Base-by-base conservation (phyloP, 2,329 filamentous ascomycete species). In the Alternaria burnsii region DNA sequence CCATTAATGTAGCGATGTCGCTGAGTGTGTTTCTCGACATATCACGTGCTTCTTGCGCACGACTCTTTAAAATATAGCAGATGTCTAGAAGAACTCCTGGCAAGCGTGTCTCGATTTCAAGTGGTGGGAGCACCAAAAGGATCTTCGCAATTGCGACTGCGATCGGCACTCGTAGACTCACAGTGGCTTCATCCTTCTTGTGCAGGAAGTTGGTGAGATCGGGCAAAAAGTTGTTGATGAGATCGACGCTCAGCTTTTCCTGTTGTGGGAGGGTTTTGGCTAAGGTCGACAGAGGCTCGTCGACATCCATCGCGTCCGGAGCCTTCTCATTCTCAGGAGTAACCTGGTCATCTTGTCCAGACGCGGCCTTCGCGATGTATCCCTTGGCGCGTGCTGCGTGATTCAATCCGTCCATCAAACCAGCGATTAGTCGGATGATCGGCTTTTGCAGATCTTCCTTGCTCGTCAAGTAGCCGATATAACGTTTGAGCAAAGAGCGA, bases 161-260 rank as follows among this genome's bases (percentile, higher is more conserved):
- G 5, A 97, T 91, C 1, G 94, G 94, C 34, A 97, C 90, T 76
- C 95, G 92, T 53, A 95, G 87, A 80, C 94, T 97, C 78, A 99
- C 94, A 51, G 93, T 94, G 1, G 93, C 89, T 76, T 99, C 95
- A 65, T 98, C 92, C 78, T 97, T 98, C 71, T 97, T 89, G 71
- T 97, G 94, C 28, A 98, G 86, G 74, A 97, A 95, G 46, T 88
- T 87, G n/a, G 90, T 85, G 32, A 99, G 81, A 18, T 91, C 87
- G 0, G 94, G 93, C 38, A 97, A 81, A 70, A 97, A 91, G 63
- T 89, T 89, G 20, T 87, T 86, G 41, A 87, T 86, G 53, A 98
- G 83, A 68, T 97, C 93, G 1, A 86, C 84, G 16, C 86, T 83
- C 34, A 97, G 83, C 75, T 92, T 92, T 10, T 87, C 81, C 61